Percentiles rank a stretch among this genome's conserved stretches.
phyloP scores from a whole-genome alignment of 2,329 filamentous ascomycete genomes.

The Cryoendolithus antarcticus region DNA sequence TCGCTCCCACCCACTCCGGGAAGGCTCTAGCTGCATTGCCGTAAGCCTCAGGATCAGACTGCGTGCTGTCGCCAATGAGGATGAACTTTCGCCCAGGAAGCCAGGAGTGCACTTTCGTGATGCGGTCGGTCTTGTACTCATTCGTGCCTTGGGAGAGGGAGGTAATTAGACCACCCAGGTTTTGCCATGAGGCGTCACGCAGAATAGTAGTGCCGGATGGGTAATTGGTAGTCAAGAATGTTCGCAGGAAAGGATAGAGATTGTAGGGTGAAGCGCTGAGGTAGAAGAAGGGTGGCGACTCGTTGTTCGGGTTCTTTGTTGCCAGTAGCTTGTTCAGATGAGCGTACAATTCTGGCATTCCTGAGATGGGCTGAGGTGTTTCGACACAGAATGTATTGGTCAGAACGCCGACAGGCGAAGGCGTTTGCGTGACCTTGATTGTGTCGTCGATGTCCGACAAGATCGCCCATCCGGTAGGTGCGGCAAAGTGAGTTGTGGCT shows the following conservation, averaged over 20 bases:
- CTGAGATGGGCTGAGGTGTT: conserved; percentile 51
- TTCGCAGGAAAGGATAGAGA: conserved; percentile 72
- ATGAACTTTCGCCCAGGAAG: conserved; percentile 69
- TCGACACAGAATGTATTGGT: conserved; percentile 70
- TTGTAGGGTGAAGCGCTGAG: conserved; percentile 91
- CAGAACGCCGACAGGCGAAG: conserved; percentile 67
- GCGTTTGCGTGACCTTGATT: conserved; percentile 81
- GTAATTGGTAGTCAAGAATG: conserved; percentile 60
- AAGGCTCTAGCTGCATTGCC: conserved; percentile 60
- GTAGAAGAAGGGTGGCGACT: conserved; percentile 69
- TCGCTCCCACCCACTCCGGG: conserved; percentile 66
- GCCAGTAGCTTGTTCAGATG: conserved; percentile 45
- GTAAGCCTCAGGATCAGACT: conserved; percentile 83
- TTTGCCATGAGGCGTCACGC: conserved; percentile 77
- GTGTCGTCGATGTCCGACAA: conserved; percentile 92
- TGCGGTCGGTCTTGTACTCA: conserved; percentile 72
- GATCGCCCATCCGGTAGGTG: conserved; percentile 68
- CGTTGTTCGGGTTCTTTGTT: conserved; percentile 15
- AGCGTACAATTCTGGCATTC: conserved; percentile 76
- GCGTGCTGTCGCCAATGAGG: conserved; percentile 80
- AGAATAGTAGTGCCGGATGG: conserved; percentile 71
- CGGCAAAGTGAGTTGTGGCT: conserved; percentile 63
- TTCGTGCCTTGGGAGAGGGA: conserved; percentile 70
- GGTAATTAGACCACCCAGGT: conserved; percentile 63
- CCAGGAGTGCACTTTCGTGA: conserved; percentile 66